phyloP scores from a whole-genome alignment of 805 yeast species.

The Blastobotrys parvus region DNA sequence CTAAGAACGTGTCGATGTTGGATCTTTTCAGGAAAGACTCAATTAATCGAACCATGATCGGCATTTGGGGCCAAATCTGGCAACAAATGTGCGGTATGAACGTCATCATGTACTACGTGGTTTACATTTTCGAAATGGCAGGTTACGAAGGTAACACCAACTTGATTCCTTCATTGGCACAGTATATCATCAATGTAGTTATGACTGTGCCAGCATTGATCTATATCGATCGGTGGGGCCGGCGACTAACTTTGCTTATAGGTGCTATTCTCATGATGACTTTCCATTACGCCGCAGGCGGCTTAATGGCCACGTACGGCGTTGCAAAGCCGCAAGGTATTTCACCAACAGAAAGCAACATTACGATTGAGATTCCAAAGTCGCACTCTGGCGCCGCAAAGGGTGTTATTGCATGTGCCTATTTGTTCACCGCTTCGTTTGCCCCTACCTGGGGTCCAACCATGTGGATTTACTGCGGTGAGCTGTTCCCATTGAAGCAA shows the following conservation, averaged over 20 bases:
- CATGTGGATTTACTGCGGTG: slow-evolving; percentile 41
- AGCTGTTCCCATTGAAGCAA: slow-evolving; percentile 35
- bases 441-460: slow-evolving; percentile 74
- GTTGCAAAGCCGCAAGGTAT: slow-evolving; percentile 4
- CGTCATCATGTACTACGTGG: slow-evolving; percentile 63
- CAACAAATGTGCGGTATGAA: slow-evolving; percentile 61
- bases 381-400: slow-evolving; percentile 35
- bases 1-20: slow-evolving; percentile 37
- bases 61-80: slow-evolving; percentile 47
- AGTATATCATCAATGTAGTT: slow-evolving; percentile 46
- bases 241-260: slow-evolving; percentile 49
- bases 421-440: slow-evolving; percentile 60
- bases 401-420: slow-evolving; percentile 41
- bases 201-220: slow-evolving; percentile 55
- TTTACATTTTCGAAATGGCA: slow-evolving; percentile 57
- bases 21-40: slow-evolving; percentile 47
- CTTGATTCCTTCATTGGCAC: slow-evolving; percentile 51
- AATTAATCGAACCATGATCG: slow-evolving; percentile 42
- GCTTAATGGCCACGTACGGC: slow-evolving; percentile 29
- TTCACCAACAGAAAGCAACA: slow-evolving; percentile 20
- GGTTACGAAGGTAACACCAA: slow-evolving; percentile 44
- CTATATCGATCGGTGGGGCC: slow-evolving; percentile 53
- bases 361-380: slow-evolving; percentile 22
- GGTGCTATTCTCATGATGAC: slow-evolving; percentile 58
- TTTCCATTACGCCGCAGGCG: slow-evolving; percentile 55